Conservation (phyloP, 345 rosid genomes). For the Linum tenue region DNA sequence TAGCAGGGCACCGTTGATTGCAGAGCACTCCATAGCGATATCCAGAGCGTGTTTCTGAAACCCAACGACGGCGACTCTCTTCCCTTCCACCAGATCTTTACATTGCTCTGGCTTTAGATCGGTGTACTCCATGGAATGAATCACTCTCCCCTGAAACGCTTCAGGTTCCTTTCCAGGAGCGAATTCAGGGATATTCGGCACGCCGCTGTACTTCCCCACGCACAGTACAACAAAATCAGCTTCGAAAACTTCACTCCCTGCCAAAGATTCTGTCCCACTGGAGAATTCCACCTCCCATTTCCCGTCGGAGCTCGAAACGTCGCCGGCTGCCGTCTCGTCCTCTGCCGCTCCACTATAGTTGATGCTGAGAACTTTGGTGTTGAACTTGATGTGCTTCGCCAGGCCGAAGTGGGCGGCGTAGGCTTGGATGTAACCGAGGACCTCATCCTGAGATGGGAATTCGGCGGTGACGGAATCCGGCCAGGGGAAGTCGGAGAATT, state of each 20-base stretch:
- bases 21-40: constrained; percentile 32
- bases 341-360: constrained; percentile 12
- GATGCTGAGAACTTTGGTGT: constrained; percentile 23
- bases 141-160: background rate
- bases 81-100: constrained; percentile 16
- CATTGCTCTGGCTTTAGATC: constrained; percentile 16
- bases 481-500: constrained; percentile 42
- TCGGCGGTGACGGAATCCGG: constrained; percentile 22
- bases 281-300: constrained; percentile 29
- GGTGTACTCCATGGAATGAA: constrained; percentile 38
- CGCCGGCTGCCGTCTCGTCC: constrained; percentile 21
- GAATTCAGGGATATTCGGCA: constrained; percentile 36
- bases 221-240: constrained; percentile 29
- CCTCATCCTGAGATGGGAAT: constrained; percentile 21
- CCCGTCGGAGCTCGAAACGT: constrained; percentile 19
- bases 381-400: constrained; percentile 27
- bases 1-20: constrained; percentile 19
- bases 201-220: constrained; percentile 9
- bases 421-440: constrained; percentile 22
- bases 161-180: constrained; percentile 32
- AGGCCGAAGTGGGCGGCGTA: constrained; percentile 29
- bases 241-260: constrained; percentile 15
- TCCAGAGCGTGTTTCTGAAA: constrained; percentile 34
- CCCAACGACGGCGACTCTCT: constrained; percentile 27
- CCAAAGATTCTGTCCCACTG: constrained; percentile 9